Evolutionary conservation across 495 filamentous ascomycete genomes (phyloP), one percentile per base, ranked within the genome.

Genomic region (Rhizodiscina lignyota): DNA sequence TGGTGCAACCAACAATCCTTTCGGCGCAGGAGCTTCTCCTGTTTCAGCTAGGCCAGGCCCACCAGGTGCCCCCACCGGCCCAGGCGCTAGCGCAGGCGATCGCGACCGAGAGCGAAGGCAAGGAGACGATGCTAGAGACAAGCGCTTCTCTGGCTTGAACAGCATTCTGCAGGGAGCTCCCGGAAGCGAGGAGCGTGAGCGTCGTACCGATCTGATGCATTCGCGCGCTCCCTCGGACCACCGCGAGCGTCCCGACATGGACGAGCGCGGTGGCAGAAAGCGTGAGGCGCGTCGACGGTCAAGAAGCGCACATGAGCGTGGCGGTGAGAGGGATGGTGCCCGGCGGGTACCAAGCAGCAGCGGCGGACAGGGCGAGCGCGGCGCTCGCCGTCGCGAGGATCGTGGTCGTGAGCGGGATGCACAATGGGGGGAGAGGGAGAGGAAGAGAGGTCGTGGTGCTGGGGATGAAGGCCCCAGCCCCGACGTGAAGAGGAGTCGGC

Each of bases 31-130:
- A 4, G 23, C 34, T 20, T 20, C 26, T 13, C 37, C 38, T 13
- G 19, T 32, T 27, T 32, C 30, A 6, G 24, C 39, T 16, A 26
- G 20, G 4, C 26, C 50, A 11, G 15, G 21, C 18, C 33, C 4
- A 15, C 35, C 8, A 21, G 22, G 34, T 20, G 10, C 6, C 23
- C 34, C 3, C 20, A 21, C 22, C 37, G 34, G 34, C 10, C 34
- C 33, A 8, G 30, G 12, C 11, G 11, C 34, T 18, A 0, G 26
- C 12, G 2, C 34, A 39, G 4, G 35, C 50, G 1, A 35, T 36
- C 17, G 39, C 37, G 6, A 30, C 30, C 19, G 44, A 45, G 13
- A 40, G 43, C 19, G n/a, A n/a, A n/a, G n/a, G n/a, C n/a, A n/a
- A n/a, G n/a, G n/a, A n/a, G 30, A 21, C 17, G 24, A 27, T 3